A percentile compares a stretch with the other conserved stretches of the same genome.
These are phyloP conservation scores for Paecilomyces niveus DNA, from an alignment of 2,329 filamentous ascomycete genomes.

Conservation along the genomic window DNA sequence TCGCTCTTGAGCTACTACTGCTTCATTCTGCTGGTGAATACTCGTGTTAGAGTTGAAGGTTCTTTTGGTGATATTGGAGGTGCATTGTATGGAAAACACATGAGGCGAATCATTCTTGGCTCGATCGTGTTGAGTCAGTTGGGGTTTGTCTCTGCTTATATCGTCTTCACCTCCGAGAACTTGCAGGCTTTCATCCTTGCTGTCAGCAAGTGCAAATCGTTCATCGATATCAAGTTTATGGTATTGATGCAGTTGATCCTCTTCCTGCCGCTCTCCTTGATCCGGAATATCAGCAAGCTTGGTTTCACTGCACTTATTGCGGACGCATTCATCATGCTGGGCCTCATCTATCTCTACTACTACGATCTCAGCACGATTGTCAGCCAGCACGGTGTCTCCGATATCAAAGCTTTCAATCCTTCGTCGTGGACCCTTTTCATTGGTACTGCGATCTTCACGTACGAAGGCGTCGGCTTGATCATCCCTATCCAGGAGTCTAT, in stretches of 20 bases:
- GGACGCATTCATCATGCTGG: slow-evolving; percentile 88
- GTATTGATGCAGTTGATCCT: slow-evolving; percentile 93
- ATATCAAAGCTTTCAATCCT: slow-evolving; percentile 85
- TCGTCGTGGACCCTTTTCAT: slow-evolving; percentile 96
- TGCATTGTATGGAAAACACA: slow-evolving; percentile 80
- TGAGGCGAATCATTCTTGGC: slow-evolving; percentile 77
- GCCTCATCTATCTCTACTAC: slow-evolving; percentile 90
- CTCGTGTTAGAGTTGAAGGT: slow-evolving; percentile 76
- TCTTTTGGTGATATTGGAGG: slow-evolving; percentile 97
- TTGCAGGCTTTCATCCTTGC: slow-evolving; percentile 90
- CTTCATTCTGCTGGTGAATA: slow-evolving; percentile 87
- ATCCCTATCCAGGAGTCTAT: slow-evolving; percentile 98
- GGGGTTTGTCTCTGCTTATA: slow-evolving; percentile 91
- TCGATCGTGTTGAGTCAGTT: slow-evolving; percentile 95
- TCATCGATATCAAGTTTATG: slow-evolving; percentile 80
- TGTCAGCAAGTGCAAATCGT: slow-evolving; percentile 77
- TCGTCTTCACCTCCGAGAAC: slow-evolving; percentile 94
- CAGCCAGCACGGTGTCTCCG: slow-evolving; percentile 64
- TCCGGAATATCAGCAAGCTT: slow-evolving; percentile 95
- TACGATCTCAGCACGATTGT: slow-evolving; percentile 84
- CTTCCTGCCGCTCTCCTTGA: slow-evolving; percentile 86
- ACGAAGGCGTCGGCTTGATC: slow-evolving; percentile 94
- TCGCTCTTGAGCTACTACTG: slow-evolving; percentile 91
- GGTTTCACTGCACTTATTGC: slow-evolving; percentile 90
- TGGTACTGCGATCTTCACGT: slow-evolving; percentile 97